These are phyloP conservation scores for Penicillium sumatraense DNA, from an alignment of 2,329 filamentous ascomycete species.

Conservation along the genomic window DNA sequence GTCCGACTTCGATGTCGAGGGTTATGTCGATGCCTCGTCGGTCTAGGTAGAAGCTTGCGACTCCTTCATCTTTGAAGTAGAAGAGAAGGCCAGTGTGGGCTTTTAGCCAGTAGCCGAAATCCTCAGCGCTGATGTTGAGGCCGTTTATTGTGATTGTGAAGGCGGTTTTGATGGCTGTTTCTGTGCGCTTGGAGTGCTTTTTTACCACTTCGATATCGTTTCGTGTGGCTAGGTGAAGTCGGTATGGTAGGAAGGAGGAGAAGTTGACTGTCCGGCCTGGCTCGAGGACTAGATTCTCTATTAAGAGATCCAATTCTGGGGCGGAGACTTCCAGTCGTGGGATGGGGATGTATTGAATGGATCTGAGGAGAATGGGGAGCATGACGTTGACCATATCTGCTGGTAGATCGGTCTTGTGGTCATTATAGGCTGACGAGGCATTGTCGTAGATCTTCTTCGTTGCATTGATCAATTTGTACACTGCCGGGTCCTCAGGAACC, in stretches of 20 bases:
- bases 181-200: conserved; percentile 68
- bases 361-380: conserved; percentile 74
- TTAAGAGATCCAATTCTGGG: conserved; percentile 79
- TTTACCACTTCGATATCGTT: conserved; percentile 88
- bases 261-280: conserved; percentile 82
- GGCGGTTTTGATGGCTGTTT: conserved; percentile 69
- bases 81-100: conserved; percentile 72
- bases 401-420: conserved; percentile 72
- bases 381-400: conserved; percentile 80
- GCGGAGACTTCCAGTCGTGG: conserved; percentile 86
- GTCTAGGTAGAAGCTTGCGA: conserved; percentile 84
- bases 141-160: conserved; percentile 81
- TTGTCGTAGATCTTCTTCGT: conserved; percentile 70
- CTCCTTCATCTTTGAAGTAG: conserved; percentile 77
- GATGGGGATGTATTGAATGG: conserved; percentile 85
- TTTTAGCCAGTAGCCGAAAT: conserved; percentile 88
- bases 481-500: conserved; percentile 71
- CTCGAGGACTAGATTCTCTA: conserved; percentile 90
- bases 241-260: conserved; percentile 87
- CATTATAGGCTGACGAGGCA: conserved; percentile 67
- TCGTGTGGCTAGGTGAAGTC: conserved; percentile 77
- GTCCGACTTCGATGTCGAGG: conserved; percentile 81
- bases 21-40: conserved; percentile 85
- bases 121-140: conserved; percentile 79
- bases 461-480: conserved; percentile 71